Evolutionary conservation across 768 basidiomycete genomes (phyloP).

Genomic region (Rhodotorula kratochvilovae): DNA sequence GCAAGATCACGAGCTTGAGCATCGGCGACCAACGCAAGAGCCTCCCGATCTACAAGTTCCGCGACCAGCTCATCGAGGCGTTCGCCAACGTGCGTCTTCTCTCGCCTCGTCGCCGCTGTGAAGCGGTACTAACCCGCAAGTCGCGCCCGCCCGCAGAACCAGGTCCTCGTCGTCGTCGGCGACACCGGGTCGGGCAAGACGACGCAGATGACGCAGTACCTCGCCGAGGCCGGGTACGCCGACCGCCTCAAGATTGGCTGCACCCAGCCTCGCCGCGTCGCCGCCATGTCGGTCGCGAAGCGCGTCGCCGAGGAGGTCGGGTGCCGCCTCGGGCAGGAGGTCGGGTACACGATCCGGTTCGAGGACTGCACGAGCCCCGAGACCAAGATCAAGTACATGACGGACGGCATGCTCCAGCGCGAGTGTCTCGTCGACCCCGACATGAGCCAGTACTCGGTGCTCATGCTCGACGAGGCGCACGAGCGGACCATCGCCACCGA

Average conservation of each 20-base stretch:
- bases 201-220: constrained; percentile 97
- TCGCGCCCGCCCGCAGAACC: constrained; percentile 59
- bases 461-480: constrained; percentile 99
- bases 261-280: constrained; percentile 97
- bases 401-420: constrained; percentile 97
- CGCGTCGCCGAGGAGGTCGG: constrained; percentile 98
- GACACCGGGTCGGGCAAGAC: constrained; percentile 99
- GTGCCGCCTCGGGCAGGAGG: constrained; percentile 92
- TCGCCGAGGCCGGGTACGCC: constrained; percentile 89
- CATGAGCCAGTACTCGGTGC: constrained; percentile 82
- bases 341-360: constrained; percentile 97
- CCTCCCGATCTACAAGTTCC: constrained; percentile 90
- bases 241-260: constrained; percentile 89
- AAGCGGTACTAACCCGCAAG: not conserved
- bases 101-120: too few relatives aligned
- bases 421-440: constrained; percentile 95
- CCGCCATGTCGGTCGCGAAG: constrained; percentile 98
- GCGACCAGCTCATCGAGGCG: constrained; percentile 81
- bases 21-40: constrained; percentile 90
- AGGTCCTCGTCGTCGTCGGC: constrained; percentile 95
- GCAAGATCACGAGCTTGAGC: constrained; percentile 80
- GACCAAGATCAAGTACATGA: constrained; percentile 99
- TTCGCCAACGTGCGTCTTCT: constrained; percentile 69
- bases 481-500: constrained; percentile 98
- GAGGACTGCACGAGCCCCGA: constrained; percentile 99